These are phyloP conservation scores for Thermothielavioides terrestris DNA, from an alignment of 495 filamentous ascomycete species.

Conservation along the genomic window DNA sequence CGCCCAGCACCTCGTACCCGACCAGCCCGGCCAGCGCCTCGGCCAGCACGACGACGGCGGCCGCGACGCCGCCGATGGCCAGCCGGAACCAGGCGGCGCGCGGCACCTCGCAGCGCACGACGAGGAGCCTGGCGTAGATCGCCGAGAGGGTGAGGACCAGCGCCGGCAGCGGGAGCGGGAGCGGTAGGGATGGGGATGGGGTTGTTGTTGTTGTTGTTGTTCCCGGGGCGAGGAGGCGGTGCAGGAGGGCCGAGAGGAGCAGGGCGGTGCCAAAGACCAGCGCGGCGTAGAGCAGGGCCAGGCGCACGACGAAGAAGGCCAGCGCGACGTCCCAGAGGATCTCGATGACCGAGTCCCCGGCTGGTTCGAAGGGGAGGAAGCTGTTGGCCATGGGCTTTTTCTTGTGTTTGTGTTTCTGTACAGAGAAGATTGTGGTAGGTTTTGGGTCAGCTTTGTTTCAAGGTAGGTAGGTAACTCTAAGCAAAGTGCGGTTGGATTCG, in stretches of 20 bases:
- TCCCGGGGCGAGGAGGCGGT: neutral
- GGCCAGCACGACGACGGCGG: conserved; percentile 4
- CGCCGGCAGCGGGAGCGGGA: neutral
- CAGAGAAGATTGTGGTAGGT: neutral
- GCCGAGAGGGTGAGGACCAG: conserved; percentile 9
- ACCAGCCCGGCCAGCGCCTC: conserved; percentile 7
- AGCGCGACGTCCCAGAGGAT: conserved; percentile 31
- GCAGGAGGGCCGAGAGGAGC: conserved; percentile 1
- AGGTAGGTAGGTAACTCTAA: no score
- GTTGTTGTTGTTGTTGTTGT: neutral
- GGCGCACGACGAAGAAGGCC: conserved; percentile 22
- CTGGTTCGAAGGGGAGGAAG: conserved; percentile 19
- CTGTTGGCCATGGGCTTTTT: conserved; percentile 2
- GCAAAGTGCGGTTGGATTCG: no score
- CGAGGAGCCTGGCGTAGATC: conserved; percentile 9
- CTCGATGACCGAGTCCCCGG: conserved; percentile 25
- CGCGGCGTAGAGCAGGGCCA: conserved; percentile 20
- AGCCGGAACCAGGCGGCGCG: conserved; percentile 14
- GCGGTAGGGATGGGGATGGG: neutral
- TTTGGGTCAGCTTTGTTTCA: no score
- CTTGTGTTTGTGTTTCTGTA: neutral
- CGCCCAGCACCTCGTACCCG: conserved; percentile 6
- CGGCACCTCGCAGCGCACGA: conserved; percentile 20
- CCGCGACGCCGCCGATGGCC: conserved; percentile 14
- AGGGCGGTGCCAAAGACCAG: conserved; percentile 11